Evolutionary conservation across 352 stramenopile genomes (phyloP).

Genomic region (Globisporangium acanthophoron): DNA sequence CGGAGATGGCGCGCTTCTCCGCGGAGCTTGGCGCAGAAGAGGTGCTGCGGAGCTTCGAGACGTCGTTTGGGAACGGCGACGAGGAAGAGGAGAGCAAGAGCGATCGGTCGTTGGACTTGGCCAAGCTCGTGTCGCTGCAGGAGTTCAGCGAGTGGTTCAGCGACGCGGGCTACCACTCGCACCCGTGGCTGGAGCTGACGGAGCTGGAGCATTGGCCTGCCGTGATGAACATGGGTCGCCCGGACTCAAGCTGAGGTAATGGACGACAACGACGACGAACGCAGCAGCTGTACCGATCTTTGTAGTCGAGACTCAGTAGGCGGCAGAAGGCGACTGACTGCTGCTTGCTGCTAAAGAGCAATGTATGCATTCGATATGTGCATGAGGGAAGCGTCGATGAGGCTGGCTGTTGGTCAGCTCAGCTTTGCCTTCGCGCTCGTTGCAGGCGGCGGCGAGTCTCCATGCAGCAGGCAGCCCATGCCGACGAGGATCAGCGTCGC

Average conservation of each 20-base stretch:
- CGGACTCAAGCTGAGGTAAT: background rate
- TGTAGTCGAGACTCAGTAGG: conserved; percentile 1
- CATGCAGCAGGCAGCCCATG: conserved; percentile 62
- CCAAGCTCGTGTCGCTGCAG: conserved; percentile 41
- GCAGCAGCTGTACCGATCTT: conserved; percentile 3
- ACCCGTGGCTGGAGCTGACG: conserved; percentile 77
- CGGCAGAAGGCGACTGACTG: background rate
- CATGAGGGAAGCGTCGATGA: background rate
- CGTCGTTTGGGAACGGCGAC: conserved; percentile 7
- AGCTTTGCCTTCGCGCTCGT: conserved; percentile 16
- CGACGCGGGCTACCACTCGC: conserved; percentile 48
- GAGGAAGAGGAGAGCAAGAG: conserved; percentile 22
- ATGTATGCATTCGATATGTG: conserved; percentile 12
- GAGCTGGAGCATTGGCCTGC: conserved; percentile 77
- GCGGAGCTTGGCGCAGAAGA: conserved; percentile 59
- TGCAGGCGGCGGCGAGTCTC: conserved; percentile 23
- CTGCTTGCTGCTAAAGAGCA: background rate
- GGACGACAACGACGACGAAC: background rate
- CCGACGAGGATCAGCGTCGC: conserved; percentile 67
- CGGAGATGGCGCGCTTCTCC: conserved; percentile 65
- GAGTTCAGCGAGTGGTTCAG: conserved; percentile 79
- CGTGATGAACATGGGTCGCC: conserved; percentile 59
- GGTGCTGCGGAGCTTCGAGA: conserved; percentile 56
- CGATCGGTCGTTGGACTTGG: conserved; percentile 25
- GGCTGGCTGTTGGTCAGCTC: conserved; percentile 6